These are phyloP conservation scores for Arxiozyma slooffiae DNA, from an alignment of 1,139 yeast species.

Conservation along the genomic window DNA sequence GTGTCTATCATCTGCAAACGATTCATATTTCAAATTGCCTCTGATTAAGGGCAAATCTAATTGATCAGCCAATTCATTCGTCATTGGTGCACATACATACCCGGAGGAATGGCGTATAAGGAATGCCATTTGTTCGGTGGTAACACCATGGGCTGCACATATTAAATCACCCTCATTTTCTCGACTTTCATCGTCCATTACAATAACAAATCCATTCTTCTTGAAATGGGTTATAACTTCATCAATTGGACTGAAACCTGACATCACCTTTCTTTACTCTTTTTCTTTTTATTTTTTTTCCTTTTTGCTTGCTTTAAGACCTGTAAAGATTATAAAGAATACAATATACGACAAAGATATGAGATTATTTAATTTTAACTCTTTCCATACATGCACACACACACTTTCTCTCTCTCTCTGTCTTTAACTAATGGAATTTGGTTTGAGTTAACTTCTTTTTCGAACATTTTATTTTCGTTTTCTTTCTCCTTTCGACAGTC, in stretches of 20 bases:
- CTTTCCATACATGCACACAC: no score
- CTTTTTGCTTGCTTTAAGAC: no score
- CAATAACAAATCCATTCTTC: slow-evolving; percentile 82
- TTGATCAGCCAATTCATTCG: slow-evolving; percentile 66
- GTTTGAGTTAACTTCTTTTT: no score
- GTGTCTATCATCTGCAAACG: slow-evolving; percentile 57
- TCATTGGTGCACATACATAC: slow-evolving; percentile 84
- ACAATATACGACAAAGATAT: no score
- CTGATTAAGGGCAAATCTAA: slow-evolving; percentile 75
- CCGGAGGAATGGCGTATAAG: slow-evolving; percentile 84
- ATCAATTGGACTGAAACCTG: slow-evolving; percentile 46
- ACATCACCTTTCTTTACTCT: not conserved
- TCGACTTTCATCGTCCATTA: slow-evolving; percentile 91
- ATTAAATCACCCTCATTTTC: slow-evolving; percentile 97
- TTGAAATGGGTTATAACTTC: slow-evolving; percentile 75
- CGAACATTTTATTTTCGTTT: no score
- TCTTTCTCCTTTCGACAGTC: no score
- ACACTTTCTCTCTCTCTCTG: no score
- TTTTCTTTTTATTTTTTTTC: not conserved
- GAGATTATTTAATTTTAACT: no score
- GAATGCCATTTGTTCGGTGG: slow-evolving; percentile 87
- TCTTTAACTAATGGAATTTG: no score
- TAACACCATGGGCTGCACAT: slow-evolving; percentile 74
- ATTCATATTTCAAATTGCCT: slow-evolving; percentile 32
- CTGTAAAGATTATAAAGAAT: no score